phyloP scores from a whole-genome alignment of 1,284 basidiomycete genomes.

The Apiotrichum laibachii region DNA sequence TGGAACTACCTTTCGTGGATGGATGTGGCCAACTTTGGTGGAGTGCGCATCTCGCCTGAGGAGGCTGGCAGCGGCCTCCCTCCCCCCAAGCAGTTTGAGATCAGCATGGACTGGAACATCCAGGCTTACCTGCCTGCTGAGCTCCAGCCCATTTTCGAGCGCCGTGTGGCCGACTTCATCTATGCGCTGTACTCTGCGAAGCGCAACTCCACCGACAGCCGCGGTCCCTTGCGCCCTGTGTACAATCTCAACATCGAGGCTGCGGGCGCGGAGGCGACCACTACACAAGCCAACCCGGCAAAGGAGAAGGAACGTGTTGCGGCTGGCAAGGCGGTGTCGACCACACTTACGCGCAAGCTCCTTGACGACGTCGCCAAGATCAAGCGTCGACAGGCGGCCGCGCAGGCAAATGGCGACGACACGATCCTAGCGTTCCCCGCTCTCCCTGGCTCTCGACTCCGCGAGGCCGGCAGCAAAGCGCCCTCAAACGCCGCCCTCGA shows the following conservation, averaged over 20 bases:
- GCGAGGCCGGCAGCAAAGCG: constrained; percentile 35
- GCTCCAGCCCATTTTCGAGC: constrained; percentile 74
- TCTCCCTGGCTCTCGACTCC: constrained; percentile 73
- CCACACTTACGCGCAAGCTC: constrained; percentile 77
- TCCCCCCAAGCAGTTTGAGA: constrained; percentile 41
- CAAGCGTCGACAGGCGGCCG: constrained; percentile 64
- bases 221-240: constrained; percentile 73
- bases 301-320: constrained; percentile 69
- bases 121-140: constrained; percentile 81
- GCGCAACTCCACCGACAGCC: constrained; percentile 59
- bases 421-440: constrained; percentile 73
- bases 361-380: constrained; percentile 69
- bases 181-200: constrained; percentile 77
- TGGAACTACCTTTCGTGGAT: constrained; percentile 96
- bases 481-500: constrained; percentile 76
- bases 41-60: constrained; percentile 72
- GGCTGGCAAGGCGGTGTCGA: constrained; percentile 70
- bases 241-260: constrained; percentile 57
- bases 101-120: constrained; percentile 96
- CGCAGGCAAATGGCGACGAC: constrained; percentile 58
- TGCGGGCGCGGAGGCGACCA: constrained; percentile 27
- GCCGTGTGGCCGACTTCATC: constrained; percentile 77
- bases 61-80: constrained; percentile 33
- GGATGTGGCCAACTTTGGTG: constrained; percentile 91
- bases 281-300: constrained; percentile 58